Base-by-base conservation (phyloP, 495 filamentous ascomycete genomes). In the Baudoinia panamericana region DNA sequence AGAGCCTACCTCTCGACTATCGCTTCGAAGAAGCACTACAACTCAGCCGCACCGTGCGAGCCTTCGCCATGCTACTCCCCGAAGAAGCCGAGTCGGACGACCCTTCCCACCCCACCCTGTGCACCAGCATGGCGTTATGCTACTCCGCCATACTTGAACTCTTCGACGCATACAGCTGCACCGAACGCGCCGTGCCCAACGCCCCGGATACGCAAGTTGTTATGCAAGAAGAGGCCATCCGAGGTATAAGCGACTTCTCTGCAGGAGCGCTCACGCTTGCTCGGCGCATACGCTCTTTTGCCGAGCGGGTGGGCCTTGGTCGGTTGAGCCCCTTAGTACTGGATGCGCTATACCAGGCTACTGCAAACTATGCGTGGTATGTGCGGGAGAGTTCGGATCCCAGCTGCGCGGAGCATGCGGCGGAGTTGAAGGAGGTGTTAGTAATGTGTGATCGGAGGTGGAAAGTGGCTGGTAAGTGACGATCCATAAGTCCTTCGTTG, bases 381-480 rank as follows among this genome's bases (percentile, higher is more conserved):
- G 58, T 60, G 9, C 36, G 39, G 10, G 36, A 38, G 25, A 32
- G 31, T 10, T 46, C 32, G 7, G 44, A 52, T 30, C 43, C 17
- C n/a, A n/a, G 15, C 3, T 55, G 43, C 31, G 43, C 44, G 28
- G 46, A 47, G 19, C 47, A 48, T 7, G 27, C 63, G 22, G 49
- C 51, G 16, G 48, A 51, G 18, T 36, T 64, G 1, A 50, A 52
- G 23, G 45, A 56, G 34, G 30, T 45, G 21, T 36, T 66, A 30
- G 24, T 36, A 10, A 45, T 41, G 23, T 48, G 59, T 25, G 48
- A 58, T 25, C 27, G 37, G 7, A 27, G 56, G 27, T 66, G 61
- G 61, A 50, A 56, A 37, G 59, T 57, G 35, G 62, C 60, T 24
- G 58, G 58, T 20, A 36, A 57, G 41, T 60, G n/a, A n/a, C n/a